Conservation (phyloP, 805 yeast genomes). For the Vanderwaltozyma polyspora region DNA sequence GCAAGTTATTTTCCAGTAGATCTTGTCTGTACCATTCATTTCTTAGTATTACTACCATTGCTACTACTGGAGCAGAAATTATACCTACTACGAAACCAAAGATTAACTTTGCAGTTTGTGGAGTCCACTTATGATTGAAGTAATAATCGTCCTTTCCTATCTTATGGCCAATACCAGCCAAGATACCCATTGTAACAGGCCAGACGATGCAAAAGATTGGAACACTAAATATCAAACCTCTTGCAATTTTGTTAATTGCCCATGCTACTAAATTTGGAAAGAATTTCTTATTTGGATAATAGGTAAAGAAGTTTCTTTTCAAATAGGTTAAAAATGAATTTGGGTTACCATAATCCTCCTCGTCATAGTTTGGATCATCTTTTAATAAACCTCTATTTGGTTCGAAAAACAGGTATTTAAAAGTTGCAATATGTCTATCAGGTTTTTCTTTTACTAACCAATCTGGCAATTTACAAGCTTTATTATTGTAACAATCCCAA, state of each 20-base stretch:
- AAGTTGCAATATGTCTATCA: neutral
- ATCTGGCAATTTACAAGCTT: neutral
- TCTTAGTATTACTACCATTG: constrained; percentile 10
- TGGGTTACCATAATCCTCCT: neutral
- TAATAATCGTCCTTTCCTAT: constrained; percentile 11
- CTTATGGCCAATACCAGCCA: constrained; percentile 14
- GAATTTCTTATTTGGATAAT: constrained; percentile 6
- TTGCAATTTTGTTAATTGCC: constrained; percentile 9
- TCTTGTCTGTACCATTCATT: constrained; percentile 5
- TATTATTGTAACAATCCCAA: constrained; percentile 10
- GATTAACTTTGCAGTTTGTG: constrained; percentile 16
- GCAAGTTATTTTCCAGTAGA: neutral
- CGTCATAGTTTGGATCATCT: neutral
- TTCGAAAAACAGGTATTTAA: constrained; percentile 1
- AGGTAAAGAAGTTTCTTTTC: constrained; percentile 1
- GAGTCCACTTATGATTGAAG: constrained; percentile 12
- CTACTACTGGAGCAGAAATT: constrained; percentile 11
- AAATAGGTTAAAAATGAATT: neutral
- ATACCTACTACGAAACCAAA: constrained; percentile 14
- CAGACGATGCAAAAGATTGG: constrained; percentile 13
- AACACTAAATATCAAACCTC: constrained; percentile 9
- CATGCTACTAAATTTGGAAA: constrained; percentile 9
- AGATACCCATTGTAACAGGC: constrained; percentile 21
- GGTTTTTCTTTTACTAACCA: neutral
- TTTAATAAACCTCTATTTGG: constrained; percentile 1